A percentile compares a stretch with the other conserved stretches of the same genome.
These are phyloP conservation scores for Russula compacta DNA, from an alignment of 768 basidiomycete genomes.

Conservation along the genomic window DNA sequence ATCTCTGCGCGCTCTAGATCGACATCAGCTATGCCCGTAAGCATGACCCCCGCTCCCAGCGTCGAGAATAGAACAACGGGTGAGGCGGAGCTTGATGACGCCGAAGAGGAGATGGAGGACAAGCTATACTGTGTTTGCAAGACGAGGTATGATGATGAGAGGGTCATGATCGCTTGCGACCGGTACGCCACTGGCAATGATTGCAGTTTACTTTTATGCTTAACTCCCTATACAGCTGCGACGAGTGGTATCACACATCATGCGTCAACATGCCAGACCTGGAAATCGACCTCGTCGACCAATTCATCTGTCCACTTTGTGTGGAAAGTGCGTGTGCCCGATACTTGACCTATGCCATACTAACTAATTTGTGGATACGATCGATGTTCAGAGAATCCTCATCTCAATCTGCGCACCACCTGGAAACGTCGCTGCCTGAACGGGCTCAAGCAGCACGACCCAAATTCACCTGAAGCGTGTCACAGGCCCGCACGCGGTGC, in stretches of 20 bases:
- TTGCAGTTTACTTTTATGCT: background rate
- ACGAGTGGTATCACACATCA: conserved; percentile 89
- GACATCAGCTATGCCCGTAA: conserved; percentile 52
- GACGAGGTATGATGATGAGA: conserved; percentile 78
- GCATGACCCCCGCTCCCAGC: conserved; percentile 23
- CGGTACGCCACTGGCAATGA: conserved; percentile 38
- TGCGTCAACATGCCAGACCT: conserved; percentile 78
- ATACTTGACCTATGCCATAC: background rate
- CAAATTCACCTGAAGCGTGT: conserved; percentile 57
- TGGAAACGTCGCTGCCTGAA: conserved; percentile 75
- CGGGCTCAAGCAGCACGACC: conserved; percentile 55
- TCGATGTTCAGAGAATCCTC: conserved; percentile 41
- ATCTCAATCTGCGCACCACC: conserved; percentile 56
- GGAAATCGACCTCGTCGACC: conserved; percentile 82
- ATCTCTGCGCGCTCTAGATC: conserved; percentile 53
- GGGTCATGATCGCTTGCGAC: conserved; percentile 91
- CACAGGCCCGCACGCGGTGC: conserved; percentile 72
- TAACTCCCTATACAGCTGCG: conserved; percentile 47
- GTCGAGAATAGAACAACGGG: conserved; percentile 35
- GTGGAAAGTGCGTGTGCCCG: conserved; percentile 48
- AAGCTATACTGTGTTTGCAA: conserved; percentile 86
- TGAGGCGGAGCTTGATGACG: conserved; percentile 30
- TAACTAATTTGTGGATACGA: background rate
- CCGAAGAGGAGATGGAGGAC: conserved; percentile 42
- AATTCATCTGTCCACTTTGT: conserved; percentile 83